Percentiles rank a stretch among this genome's conserved stretches.
Evolutionary conservation across 768 basidiomycete genomes (phyloP).

Genomic region (Lactarius sanguifluus): DNA sequence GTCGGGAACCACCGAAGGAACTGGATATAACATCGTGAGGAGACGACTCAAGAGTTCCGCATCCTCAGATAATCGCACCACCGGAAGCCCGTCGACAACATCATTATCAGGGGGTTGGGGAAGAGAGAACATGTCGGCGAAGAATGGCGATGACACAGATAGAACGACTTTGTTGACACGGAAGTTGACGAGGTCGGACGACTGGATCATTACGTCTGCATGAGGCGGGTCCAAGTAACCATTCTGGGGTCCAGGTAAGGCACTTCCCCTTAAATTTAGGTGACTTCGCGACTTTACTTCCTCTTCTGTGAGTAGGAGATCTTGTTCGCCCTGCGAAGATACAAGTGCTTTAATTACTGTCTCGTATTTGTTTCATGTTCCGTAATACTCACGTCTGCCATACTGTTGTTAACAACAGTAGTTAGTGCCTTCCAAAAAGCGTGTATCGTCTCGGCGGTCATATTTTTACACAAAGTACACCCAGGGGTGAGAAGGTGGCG

Average conservation of each 20-base stretch:
- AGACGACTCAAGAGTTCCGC: constrained; percentile 15
- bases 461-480: not conserved
- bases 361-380: not conserved
- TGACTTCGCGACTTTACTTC: not conserved
- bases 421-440: not conserved
- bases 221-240: not conserved
- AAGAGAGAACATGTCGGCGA: constrained; percentile 34
- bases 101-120: constrained; percentile 23
- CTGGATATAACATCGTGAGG: constrained; percentile 5
- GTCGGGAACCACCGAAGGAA: not conserved
- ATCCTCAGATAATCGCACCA: constrained; percentile 16
- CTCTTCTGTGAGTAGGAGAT: not conserved
- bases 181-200: constrained; percentile 35
- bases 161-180: constrained; percentile 36
- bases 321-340: not conserved
- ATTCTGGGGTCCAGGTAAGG: not conserved
- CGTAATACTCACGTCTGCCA: not conserved
- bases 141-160: constrained; percentile 35
- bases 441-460: not conserved
- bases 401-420: not conserved
- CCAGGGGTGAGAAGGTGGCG: not conserved
- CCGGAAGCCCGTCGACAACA: constrained; percentile 15
- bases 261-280: not conserved
- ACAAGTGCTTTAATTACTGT: not conserved
- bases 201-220: constrained; percentile 32